These are phyloP conservation scores for Pythium folliculosum DNA, from an alignment of 352 stramenopile genomes.

Conservation along the genomic window DNA sequence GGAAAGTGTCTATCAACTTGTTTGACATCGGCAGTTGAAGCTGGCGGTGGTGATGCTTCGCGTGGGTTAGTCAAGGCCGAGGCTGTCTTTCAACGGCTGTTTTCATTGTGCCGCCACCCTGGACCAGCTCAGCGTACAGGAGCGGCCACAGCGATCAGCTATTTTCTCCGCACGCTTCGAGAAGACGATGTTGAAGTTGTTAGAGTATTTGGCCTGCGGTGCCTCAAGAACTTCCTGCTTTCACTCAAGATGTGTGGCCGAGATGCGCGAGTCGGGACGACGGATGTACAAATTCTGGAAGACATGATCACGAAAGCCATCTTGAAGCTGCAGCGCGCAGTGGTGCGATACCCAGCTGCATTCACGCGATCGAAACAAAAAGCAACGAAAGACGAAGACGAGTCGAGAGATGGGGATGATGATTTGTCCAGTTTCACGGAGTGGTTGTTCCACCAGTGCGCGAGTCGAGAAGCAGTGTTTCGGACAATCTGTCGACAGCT, in stretches of 20 bases:
- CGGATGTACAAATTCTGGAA: constrained; percentile 42
- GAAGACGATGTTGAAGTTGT: constrained; percentile 56
- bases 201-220: constrained; percentile 59
- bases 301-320: constrained; percentile 71
- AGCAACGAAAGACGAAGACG: neutral
- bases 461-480: constrained; percentile 22
- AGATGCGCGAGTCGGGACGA: constrained; percentile 34
- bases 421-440: constrained; percentile 16
- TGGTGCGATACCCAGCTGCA: constrained; percentile 50
- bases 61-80: constrained; percentile 34
- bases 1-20: constrained; percentile 58
- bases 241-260: constrained; percentile 62
- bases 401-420: neutral
- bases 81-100: constrained; percentile 69
- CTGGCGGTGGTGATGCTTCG: constrained; percentile 7
- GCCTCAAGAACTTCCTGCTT: constrained; percentile 67
- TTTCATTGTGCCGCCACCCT: constrained; percentile 72
- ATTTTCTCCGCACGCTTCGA: constrained; percentile 65
- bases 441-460: constrained; percentile 29
- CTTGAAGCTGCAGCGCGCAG: constrained; percentile 55
- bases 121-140: constrained; percentile 60
- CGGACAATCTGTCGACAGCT: constrained; percentile 26
- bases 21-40: constrained; percentile 49
- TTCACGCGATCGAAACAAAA: constrained; percentile 30
- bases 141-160: constrained; percentile 61